These are phyloP conservation scores for Athelia sp. DNA, from an alignment of 1,284 basidiomycete species.

Conservation along the genomic window DNA sequence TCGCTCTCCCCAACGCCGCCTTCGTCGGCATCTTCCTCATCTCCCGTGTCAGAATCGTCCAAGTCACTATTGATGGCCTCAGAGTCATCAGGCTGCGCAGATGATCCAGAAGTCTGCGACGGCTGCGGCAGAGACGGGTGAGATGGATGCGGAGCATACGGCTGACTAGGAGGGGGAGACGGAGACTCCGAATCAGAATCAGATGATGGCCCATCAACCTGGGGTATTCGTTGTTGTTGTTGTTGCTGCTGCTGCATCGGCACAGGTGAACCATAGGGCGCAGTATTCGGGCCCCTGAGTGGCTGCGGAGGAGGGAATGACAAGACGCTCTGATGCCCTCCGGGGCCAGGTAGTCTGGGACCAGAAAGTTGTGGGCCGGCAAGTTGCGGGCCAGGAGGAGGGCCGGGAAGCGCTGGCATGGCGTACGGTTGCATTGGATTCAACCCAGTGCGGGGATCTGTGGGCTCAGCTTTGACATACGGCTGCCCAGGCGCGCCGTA, in stretches of 20 bases:
- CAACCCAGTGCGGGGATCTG: constrained; percentile 61
- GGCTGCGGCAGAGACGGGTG: constrained; percentile 59
- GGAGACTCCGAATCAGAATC: constrained; percentile 60
- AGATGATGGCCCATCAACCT: constrained; percentile 58
- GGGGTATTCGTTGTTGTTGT: constrained; percentile 50
- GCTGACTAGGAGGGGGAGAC: constrained; percentile 44
- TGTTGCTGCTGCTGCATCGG: no score
- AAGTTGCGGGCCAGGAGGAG: constrained; percentile 59
- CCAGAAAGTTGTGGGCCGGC: no score
- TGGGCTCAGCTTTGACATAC: constrained; percentile 62
- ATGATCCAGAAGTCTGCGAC: constrained; percentile 26
- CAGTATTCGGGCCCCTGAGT: constrained; percentile 4
- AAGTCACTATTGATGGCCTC: constrained; percentile 96
- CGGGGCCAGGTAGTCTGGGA: constrained; percentile 39
- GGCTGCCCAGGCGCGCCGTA: constrained; percentile 36
- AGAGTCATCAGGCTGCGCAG: constrained; percentile 40
- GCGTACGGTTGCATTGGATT: constrained; percentile 39
- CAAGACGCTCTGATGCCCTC: constrained; percentile 50
- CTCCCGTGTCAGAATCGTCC: constrained; percentile 88
- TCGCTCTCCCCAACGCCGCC: constrained; percentile 74
- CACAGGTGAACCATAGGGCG: constrained; percentile 12
- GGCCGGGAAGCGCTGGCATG: constrained; percentile 60
- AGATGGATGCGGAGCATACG: constrained; percentile 57
- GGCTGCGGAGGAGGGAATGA: constrained; percentile 42
- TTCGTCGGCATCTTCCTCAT: constrained; percentile 71